These are phyloP conservation scores for Gossypium ekmanianum DNA, from an alignment of 345 rosid species.

Conservation along the genomic window DNA sequence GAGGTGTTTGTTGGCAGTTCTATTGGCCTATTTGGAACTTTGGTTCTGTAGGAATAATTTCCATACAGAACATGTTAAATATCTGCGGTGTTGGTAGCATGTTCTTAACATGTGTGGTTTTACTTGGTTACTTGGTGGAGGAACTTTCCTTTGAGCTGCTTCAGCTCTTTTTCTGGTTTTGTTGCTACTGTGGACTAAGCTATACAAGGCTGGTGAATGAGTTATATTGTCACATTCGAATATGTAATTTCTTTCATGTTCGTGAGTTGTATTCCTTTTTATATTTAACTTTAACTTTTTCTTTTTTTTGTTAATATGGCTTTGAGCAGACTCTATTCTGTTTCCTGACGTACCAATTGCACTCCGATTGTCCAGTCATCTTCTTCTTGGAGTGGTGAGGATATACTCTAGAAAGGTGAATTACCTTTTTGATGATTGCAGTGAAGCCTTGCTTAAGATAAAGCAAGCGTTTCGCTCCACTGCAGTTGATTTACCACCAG, in stretches of 20 bases:
- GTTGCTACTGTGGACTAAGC: neutral
- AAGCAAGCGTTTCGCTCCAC: slow-evolving; percentile 99
- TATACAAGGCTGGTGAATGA: neutral
- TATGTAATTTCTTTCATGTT: neutral
- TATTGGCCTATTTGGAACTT: neutral
- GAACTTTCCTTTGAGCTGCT: neutral
- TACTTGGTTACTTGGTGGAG: neutral
- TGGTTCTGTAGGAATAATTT: neutral
- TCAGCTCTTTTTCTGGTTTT: neutral
- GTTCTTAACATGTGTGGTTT: neutral
- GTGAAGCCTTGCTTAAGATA: slow-evolving; percentile 94
- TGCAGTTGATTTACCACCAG: slow-evolving; percentile 98
- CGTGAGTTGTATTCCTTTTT: neutral
- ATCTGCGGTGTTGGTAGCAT: neutral
- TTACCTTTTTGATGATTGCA: slow-evolving; percentile 99
- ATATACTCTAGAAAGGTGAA: slow-evolving; percentile 94
- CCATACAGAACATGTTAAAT: neutral
- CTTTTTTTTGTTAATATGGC: slow-evolving; percentile 23
- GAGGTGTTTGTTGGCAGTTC: neutral
- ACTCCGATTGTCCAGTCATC: slow-evolving; percentile 84
- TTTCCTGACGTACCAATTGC: slow-evolving; percentile 98
- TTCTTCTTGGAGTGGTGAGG: slow-evolving; percentile 97
- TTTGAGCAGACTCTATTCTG: slow-evolving; percentile 81
- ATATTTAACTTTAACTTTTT: slow-evolving; percentile 25
- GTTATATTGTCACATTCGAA: neutral